Conservation (phyloP, 140 eudicot genomes). For the Anethum foeniculum region DNA sequence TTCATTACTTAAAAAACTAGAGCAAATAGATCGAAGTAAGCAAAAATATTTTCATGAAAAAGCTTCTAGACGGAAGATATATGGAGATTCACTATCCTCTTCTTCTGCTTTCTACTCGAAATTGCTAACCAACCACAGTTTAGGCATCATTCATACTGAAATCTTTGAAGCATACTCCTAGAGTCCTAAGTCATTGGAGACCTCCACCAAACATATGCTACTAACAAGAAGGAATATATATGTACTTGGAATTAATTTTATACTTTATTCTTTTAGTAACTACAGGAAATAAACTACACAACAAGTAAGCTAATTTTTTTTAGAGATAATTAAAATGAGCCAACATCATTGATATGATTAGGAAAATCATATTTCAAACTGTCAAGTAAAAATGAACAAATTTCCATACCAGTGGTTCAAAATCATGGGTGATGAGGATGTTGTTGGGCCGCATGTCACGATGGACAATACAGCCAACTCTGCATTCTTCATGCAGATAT, state of each 20-base stretch:
- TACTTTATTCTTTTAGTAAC: not conserved
- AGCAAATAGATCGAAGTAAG: not conserved
- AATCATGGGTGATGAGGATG: constrained; percentile 88
- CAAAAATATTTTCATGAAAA: not conserved
- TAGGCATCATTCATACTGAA: not conserved
- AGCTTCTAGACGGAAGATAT: not conserved
- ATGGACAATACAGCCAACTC: constrained; percentile 96
- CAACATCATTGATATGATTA: not conserved
- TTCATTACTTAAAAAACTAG: not conserved
- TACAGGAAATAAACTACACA: no score
- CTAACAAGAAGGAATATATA: no score
- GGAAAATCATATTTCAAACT: not conserved
- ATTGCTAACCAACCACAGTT: not conserved
- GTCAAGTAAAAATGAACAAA: not conserved
- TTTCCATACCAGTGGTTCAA: constrained; percentile 72
- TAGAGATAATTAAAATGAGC: no score
- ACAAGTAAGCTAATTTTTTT: no score
- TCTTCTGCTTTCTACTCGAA: not conserved
- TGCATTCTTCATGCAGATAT: constrained; percentile 93
- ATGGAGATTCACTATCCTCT: not conserved
- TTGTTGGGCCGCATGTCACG: constrained; percentile 96
- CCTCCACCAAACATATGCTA: no score
- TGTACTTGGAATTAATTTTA: no score
- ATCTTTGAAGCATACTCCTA: no score
- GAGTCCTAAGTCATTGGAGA: no score